Evolutionary conservation across 345 rosid genomes (phyloP).

Genomic region (Brassica carinata): DNA sequence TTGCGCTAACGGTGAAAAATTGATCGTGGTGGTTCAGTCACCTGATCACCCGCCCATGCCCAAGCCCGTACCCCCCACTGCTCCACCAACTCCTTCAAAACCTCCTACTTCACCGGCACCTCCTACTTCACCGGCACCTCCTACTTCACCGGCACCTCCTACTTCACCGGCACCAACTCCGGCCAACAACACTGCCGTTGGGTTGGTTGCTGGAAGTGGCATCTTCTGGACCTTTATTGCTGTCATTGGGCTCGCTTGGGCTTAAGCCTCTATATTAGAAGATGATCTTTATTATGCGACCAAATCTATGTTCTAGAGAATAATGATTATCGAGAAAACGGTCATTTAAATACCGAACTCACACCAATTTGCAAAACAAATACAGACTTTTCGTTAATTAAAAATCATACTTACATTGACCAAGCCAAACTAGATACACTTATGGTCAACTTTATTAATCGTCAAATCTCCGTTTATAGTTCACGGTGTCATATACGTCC

Average conservation of each 20-base stretch:
- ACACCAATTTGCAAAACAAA: no score
- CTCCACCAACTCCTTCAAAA: background rate
- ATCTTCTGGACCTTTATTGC: slow-evolving; percentile 29
- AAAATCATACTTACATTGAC: no score
- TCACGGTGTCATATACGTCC: no score
- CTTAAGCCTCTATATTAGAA: background rate
- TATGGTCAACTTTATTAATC: no score
- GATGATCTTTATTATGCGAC: slow-evolving; percentile 2
- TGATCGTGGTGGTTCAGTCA: slow-evolving; percentile 48
- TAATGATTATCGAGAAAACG: background rate
- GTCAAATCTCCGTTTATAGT: no score
- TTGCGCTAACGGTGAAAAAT: slow-evolving; percentile 56
- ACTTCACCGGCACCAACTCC: slow-evolving; percentile 30
- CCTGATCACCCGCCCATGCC: slow-evolving; percentile 16
- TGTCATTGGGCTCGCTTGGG: slow-evolving; percentile 31
- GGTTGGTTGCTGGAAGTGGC: slow-evolving; percentile 30
- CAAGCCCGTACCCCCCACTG: background rate
- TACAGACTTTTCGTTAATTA: no score
- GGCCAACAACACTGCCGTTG: slow-evolving; percentile 3
- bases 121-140: background rate
- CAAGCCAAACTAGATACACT: no score
- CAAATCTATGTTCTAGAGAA: slow-evolving; percentile 9
- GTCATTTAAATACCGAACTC: background rate
- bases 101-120: background rate
- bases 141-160: background rate